These are phyloP conservation scores for Eleusine indica DNA, from an alignment of 176 grass and related monocot species.

Conservation along the genomic window DNA sequence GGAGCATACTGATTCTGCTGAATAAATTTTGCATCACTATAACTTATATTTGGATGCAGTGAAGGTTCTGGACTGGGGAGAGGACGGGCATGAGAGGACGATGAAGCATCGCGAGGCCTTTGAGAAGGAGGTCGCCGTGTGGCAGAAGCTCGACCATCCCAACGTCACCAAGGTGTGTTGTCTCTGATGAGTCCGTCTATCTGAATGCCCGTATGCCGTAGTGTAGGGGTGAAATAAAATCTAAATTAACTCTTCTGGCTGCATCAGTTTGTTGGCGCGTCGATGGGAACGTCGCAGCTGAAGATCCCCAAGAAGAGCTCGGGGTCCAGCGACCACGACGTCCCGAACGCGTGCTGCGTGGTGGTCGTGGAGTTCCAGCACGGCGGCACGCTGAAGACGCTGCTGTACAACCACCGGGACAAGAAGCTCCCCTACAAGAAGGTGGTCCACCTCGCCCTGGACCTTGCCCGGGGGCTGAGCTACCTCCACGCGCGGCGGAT, in stretches of 20 bases:
- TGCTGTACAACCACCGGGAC: slow-evolving; percentile 65
- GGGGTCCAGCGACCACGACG: neutral
- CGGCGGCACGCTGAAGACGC: slow-evolving; percentile 75
- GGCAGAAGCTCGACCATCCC: slow-evolving; percentile 79
- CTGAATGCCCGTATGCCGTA: neutral
- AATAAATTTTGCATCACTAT: neutral
- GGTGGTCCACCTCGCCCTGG: slow-evolving; percentile 64
- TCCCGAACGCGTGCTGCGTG: slow-evolving; percentile 56
- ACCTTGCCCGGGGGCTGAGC: slow-evolving; percentile 77
- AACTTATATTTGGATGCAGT: slow-evolving; percentile 47
- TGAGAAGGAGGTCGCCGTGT: slow-evolving; percentile 77
- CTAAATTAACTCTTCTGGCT: neutral
- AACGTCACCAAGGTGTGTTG: slow-evolving; percentile 79
- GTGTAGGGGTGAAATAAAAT: neutral
- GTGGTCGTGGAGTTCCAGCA: slow-evolving; percentile 75
- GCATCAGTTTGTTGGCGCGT: slow-evolving; percentile 83
- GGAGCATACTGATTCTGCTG: neutral
- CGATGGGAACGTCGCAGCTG: slow-evolving; percentile 73
- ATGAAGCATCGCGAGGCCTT: slow-evolving; percentile 72
- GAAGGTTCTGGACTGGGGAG: slow-evolving; percentile 83
- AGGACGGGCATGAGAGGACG: slow-evolving; percentile 52
- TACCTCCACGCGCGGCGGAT: slow-evolving; percentile 82
- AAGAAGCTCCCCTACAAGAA: slow-evolving; percentile 67
- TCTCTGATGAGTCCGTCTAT: neutral
- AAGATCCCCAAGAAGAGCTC: slow-evolving; percentile 57